Percentiles rank a stretch among this genome's conserved stretches.
phyloP scores from a whole-genome alignment of 805 yeast species.

The Starmerella stellata region DNA sequence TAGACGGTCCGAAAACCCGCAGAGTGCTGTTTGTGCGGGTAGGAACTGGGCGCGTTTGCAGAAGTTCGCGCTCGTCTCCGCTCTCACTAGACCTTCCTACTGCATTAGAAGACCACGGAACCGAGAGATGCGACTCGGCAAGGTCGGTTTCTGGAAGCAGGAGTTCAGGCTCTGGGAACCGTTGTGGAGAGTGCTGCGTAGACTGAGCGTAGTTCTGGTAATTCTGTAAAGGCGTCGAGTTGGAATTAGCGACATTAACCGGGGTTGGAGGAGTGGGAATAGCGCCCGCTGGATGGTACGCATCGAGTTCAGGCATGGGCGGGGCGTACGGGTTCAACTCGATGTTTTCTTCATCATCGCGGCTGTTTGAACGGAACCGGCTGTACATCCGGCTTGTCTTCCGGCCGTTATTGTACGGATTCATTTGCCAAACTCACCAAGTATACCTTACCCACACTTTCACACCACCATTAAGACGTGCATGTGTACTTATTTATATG shows the following conservation, averaged over 20 bases:
- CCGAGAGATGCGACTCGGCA: not conserved
- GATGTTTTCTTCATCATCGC: not conserved
- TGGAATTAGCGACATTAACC: no score
- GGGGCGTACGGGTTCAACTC: not conserved
- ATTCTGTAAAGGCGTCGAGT: no score
- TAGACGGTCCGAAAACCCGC: not conserved
- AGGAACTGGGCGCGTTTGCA: not conserved
- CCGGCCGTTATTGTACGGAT: constrained; percentile 11
- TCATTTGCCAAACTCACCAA: no score
- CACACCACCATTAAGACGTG: no score
- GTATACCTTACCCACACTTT: no score
- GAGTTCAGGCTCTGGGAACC: constrained; percentile 5
- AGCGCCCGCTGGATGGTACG: no score
- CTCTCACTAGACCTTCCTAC: not conserved
- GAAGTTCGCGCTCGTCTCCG: constrained; percentile 1
- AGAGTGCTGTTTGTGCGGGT: not conserved
- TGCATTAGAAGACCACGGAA: constrained; percentile 10
- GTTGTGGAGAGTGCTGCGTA: not conserved
- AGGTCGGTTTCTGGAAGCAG: not conserved
- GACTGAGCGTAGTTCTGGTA: not conserved
- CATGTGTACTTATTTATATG: no score
- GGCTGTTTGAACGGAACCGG: no score
- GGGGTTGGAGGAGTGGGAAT: no score
- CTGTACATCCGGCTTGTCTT: constrained; percentile 5
- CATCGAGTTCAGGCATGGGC: not conserved